Conservation (phyloP, 768 basidiomycete genomes). For the Serendipita indica region DNA sequence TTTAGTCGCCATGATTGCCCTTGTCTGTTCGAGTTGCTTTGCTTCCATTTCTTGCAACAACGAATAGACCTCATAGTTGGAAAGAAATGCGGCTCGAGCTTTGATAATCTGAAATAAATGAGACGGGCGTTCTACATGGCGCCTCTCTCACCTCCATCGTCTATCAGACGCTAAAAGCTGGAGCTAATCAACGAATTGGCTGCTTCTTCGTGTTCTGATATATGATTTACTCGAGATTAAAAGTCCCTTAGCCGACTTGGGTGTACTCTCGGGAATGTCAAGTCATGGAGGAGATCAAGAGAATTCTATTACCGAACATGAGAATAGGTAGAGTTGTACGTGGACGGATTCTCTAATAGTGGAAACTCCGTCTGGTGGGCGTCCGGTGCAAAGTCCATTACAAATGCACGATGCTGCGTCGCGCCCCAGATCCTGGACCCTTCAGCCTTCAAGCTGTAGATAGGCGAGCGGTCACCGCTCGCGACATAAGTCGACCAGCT, state of each 20-base stretch:
- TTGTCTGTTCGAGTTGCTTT: constrained; percentile 55
- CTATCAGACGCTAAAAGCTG: neutral
- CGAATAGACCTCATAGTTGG: constrained; percentile 73
- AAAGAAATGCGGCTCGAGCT: constrained; percentile 61
- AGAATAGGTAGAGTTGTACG: neutral
- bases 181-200: neutral
- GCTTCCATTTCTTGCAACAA: constrained; percentile 63
- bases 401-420: constrained; percentile 61
- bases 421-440: constrained; percentile 66
- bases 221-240: neutral
- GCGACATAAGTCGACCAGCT: constrained; percentile 76
- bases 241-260: neutral
- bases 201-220: neutral
- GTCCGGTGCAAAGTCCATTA: constrained; percentile 64
- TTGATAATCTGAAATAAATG: constrained; percentile 40
- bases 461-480: constrained; percentile 52
- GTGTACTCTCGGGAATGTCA: neutral
- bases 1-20: constrained; percentile 55
- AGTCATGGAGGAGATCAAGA: neutral
- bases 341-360: neutral
- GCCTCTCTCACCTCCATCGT: neutral
- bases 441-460: constrained; percentile 60
- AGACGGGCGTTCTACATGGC: neutral
- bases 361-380: constrained; percentile 13
- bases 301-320: neutral